A percentile compares a stretch with the other conserved stretches of the same genome.
Conservation (phyloP, 192 early-diverging fungal genomes). For the Mortierella claussenii region DNA sequence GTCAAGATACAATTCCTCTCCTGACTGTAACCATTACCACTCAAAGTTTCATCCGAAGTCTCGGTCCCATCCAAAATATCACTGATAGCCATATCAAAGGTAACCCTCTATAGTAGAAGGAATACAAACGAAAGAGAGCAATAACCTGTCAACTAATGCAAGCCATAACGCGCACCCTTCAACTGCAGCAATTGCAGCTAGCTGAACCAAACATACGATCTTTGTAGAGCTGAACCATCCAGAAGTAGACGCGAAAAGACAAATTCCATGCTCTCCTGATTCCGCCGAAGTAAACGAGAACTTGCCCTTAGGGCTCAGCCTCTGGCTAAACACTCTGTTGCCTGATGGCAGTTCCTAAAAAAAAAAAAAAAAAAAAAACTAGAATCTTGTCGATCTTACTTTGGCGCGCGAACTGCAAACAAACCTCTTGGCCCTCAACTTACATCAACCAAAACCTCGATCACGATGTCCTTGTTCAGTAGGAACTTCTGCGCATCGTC, state of each 20-base stretch:
- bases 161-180: too few species aligned
- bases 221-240: conserved; percentile 80
- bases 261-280: conserved; percentile 92
- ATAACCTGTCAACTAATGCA: not conserved
- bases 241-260: conserved; percentile 73
- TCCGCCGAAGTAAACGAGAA: conserved; percentile 93
- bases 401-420: too few species aligned
- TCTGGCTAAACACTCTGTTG: conserved; percentile 78
- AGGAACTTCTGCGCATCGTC: conserved; percentile 67
- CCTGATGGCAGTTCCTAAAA: conserved; percentile 61
- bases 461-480: conserved; percentile 68
- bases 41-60: conserved; percentile 21
- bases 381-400: not conserved
- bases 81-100: conserved; percentile 38
- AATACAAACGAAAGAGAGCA: not conserved
- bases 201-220: conserved; percentile 60
- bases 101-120: conserved; percentile 26
- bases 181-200: too few species aligned
- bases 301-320: conserved; percentile 75
- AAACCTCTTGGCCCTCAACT: too few species aligned
- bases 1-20: too few species aligned
- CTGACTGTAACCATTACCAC: conserved; percentile 35
- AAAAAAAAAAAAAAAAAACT: not conserved
- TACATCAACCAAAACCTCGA: conserved; percentile 82
- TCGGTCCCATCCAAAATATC: conserved; percentile 33